These are phyloP conservation scores for Flagelloscypha sp. DNA, from an alignment of 768 basidiomycete species.

Conservation along the genomic window DNA sequence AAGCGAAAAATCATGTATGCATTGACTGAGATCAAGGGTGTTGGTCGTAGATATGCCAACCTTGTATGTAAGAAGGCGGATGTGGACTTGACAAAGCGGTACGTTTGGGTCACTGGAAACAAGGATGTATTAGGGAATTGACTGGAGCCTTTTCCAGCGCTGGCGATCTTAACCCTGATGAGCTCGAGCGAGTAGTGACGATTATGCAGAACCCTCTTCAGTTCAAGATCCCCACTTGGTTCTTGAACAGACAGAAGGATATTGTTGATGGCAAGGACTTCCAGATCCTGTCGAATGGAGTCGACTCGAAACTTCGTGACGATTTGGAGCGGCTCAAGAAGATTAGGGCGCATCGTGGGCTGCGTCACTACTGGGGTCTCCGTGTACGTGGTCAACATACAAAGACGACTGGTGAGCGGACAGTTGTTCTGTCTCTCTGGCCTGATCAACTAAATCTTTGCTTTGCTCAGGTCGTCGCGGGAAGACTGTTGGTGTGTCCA, in stretches of 20 bases:
- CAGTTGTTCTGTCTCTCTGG: background rate
- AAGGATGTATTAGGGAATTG: background rate
- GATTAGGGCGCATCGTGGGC: conserved; percentile 93
- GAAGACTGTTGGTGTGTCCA: conserved; percentile 94
- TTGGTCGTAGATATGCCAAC: conserved; percentile 97
- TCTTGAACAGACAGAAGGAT: conserved; percentile 98
- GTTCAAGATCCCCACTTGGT: conserved; percentile 99
- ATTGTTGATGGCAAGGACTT: conserved; percentile 95
- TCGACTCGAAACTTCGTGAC: conserved; percentile 97
- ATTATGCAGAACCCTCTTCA: conserved; percentile 99
- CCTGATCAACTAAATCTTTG: conserved; percentile 7
- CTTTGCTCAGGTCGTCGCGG: conserved; percentile 70
- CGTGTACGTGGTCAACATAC: conserved; percentile 99
- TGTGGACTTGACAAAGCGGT: conserved; percentile 98
- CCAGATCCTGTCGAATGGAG: conserved; percentile 91
- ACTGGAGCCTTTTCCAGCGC: conserved; percentile 46
- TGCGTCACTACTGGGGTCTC: conserved; percentile 89
- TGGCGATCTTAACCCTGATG: conserved; percentile 98
- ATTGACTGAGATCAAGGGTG: conserved; percentile 99
- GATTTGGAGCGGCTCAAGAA: conserved; percentile 98
- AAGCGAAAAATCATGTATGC: conserved; percentile 99
- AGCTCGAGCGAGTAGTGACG: conserved; percentile 96
- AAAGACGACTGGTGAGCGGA: conserved; percentile 85
- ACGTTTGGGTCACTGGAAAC: conserved; percentile 19
- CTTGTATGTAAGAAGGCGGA: conserved; percentile 99